These are phyloP conservation scores for Pezicula carpinea DNA, from an alignment of 2,329 filamentous ascomycete species.

Conservation along the genomic window DNA sequence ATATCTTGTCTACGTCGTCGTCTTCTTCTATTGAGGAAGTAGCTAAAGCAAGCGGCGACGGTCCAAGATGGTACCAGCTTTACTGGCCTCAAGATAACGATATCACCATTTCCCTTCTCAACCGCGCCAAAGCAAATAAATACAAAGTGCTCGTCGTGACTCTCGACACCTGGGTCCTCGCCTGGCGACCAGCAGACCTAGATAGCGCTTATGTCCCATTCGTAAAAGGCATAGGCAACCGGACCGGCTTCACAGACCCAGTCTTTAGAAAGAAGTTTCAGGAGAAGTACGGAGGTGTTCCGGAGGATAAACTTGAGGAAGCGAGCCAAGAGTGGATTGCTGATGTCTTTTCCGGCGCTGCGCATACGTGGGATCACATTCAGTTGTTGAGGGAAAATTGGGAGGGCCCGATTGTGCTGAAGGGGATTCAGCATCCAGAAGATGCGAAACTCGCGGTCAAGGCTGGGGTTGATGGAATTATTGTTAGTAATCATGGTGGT, in stretches of 20 bases:
- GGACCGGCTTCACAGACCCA: conserved; percentile 62
- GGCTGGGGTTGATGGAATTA: conserved; percentile 43
- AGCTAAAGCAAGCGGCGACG: conserved; percentile 50
- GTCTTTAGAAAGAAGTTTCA: conserved; percentile 57
- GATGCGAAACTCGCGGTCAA: conserved; percentile 42
- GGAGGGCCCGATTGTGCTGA: conserved; percentile 59
- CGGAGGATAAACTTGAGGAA: conserved; percentile 39
- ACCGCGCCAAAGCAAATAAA: conserved; percentile 55
- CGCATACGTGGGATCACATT: conserved; percentile 58
- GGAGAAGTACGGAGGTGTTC: conserved; percentile 41
- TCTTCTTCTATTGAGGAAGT: conserved; percentile 61
- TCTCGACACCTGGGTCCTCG: conserved; percentile 64
- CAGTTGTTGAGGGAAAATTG: conserved; percentile 53
- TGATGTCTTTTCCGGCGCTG: conserved; percentile 46
- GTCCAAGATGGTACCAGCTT: conserved; percentile 66
- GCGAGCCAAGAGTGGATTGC: conserved; percentile 49
- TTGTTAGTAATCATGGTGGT: conserved; percentile 55
- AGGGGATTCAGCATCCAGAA: conserved; percentile 49
- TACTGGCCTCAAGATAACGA: conserved; percentile 68
- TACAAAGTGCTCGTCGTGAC: conserved; percentile 67
- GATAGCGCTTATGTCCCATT: conserved; percentile 60
- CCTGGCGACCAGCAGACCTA: conserved; percentile 65
- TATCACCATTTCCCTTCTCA: conserved; percentile 58
- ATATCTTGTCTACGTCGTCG: conserved; percentile 62
- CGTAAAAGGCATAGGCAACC: conserved; percentile 51